phyloP scores from a whole-genome alignment of 78 protist genomes.

The Cavenderia fasciculata region DNA sequence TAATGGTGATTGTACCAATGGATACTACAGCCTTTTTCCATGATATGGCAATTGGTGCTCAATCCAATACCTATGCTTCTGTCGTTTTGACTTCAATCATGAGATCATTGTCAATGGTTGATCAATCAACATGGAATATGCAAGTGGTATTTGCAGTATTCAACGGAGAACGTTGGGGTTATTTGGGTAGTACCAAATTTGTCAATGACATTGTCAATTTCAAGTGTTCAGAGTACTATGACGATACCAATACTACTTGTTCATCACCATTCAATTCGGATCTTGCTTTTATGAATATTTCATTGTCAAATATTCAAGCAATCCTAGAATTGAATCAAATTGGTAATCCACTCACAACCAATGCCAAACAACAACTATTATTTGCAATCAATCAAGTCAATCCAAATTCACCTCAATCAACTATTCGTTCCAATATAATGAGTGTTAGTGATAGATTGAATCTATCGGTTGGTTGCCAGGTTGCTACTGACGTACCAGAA shows the following conservation, averaged over 20 bases:
- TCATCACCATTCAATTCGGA: not conserved
- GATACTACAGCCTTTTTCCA: conserved; percentile 77
- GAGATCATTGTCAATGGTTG: not conserved
- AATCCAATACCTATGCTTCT: conserved; percentile 14
- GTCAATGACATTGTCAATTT: conserved; percentile 32
- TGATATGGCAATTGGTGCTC: conserved; percentile 54
- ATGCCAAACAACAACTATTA: not conserved
- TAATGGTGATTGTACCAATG: conserved; percentile 47
- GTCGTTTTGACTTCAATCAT: not conserved
- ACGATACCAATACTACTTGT: not conserved
- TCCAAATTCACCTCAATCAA: not conserved
- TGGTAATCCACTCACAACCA: conserved; percentile 13
- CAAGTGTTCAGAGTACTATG: conserved; percentile 9
- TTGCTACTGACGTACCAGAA: conserved; percentile 27
- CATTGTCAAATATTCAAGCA: not conserved
- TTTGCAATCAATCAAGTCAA: not conserved
- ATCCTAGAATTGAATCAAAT: conserved; percentile 67
- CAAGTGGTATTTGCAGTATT: conserved; percentile 41
- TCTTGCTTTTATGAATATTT: conserved; percentile 16
- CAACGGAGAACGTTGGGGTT: conserved; percentile 75
- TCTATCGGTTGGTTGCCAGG: too few species aligned
- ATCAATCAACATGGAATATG: not conserved
- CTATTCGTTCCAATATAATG: too few species aligned
- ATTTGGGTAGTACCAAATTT: conserved; percentile 39
- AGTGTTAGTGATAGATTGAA: too few species aligned